Base-by-base conservation (phyloP, 306 rosid genomes). In the Quercus ilex region DNA sequence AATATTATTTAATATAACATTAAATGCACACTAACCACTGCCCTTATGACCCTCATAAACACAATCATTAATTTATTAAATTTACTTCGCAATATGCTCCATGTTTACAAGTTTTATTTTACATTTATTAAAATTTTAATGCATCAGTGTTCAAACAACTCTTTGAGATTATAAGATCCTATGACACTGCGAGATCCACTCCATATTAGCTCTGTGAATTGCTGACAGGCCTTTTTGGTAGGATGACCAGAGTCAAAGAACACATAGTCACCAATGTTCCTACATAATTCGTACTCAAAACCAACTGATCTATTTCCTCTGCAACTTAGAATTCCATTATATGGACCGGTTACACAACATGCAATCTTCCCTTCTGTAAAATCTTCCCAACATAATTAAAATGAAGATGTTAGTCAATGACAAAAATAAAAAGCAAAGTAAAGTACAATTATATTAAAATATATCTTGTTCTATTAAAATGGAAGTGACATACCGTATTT, bases 181-280 rank as follows among this genome's bases (percentile, higher is more conserved):
- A 76, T 79, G 55, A 85, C 21, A 57, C 58, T 55, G 65, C 59
- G 64, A 68, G 23, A 38, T 60, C 86, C 84, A 74, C 26, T 82
- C 91, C 92, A 85, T 25, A 79, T 31, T 11, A 81, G 59, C 46
- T 74, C 15, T 31, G 91, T 59, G 1, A 81, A 31, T 78, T 79
- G 85, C 41, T 73, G 69, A 77, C 80, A 73, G 17, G 74, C 89
- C 26, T 49, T 80, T 4, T 85, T 80, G 1, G 86, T 73, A 0
- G 81, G 83, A 82, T 88, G 92, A 73, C 23, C 52, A 7, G 85
- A 76, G 63, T 88, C 94, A 64, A 86, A 90, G 52, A 86, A 78
- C 49, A 86, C 58, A 60, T 78, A 67, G 10, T 88, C 84, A 23
- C n/a, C 59, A 6, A 65, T 85, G 73, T 74, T 73, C 15, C 67